Evolutionary conservation across 345 rosid genomes (phyloP), one percentile per base, ranked within the genome.

Genomic region (Mallotus nudiflorus): DNA sequence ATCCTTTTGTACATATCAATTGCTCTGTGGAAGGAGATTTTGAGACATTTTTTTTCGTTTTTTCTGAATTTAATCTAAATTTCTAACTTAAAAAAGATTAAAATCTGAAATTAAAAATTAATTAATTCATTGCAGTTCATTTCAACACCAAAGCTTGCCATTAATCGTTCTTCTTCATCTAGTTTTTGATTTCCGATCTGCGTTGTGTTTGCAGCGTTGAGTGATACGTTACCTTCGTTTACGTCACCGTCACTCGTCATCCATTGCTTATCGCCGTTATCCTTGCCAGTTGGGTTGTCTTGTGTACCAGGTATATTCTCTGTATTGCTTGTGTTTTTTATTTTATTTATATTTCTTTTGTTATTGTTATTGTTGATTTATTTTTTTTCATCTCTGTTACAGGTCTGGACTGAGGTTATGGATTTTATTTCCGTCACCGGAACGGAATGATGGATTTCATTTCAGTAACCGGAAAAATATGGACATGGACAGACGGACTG

Each of bases 21-120:
- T 81, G 78, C 81, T 75, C 81, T 75, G 73, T 83, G 85, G 82
- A 83, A 80, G 85, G 69, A 75, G 80, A 75, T 69, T 62, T 83
- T 75, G 70, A 67, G 77, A 62, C 80, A 65, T 75, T 50, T 8
- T 8, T 8, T 42, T 39, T 4, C 4, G 9, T 25, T 20, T 19
- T 42, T 7, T 19, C n/a, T n/a, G n/a, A 24, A 39, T 55, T 40
- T 19, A 42, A 1, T 19, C 3, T 52, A 39, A 35, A 54, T 55
- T 19, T 25, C 9, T 8, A 68, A 44, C 24, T n/a, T 7, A 27
- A 6, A 28, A 55, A 66, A 14, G 48, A 20, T 28, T 31, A 25
- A 12, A 44, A 42, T 46, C 55, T 40, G 48, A 67, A 27, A 39
- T 48, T 52, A 62, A 35, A n/a, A 10, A 37, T 40, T 16, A 58